Base-by-base conservation (phyloP, 305 asterid genomes). In the Rubia peregrina region DNA sequence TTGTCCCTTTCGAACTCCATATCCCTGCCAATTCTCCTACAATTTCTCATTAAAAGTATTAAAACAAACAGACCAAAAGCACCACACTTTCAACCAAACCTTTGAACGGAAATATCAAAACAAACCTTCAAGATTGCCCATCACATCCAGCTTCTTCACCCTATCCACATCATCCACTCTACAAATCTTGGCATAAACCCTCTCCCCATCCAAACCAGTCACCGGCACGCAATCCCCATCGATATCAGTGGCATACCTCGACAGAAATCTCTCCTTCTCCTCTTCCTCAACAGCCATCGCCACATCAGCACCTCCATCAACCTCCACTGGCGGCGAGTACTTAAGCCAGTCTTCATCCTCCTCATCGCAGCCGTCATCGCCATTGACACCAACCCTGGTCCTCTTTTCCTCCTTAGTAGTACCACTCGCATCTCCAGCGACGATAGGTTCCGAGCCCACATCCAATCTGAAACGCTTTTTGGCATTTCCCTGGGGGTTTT, bases 141-240 rank as follows among this genome's bases (percentile, higher is more conserved):
- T 76, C 19, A 77, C 42, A 66, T 67, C 76, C 85, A 82, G 72
- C 68, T 84, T 89, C 83, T 79, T 84, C 76, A 71, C 74, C 66
- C 76, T 86, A 77, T 78, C 84, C 69, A 79, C 91, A 75, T 75
- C 72, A 61, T 77, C 84, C 7, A 68, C 68, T 51, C 87, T 73
- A 61, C 87, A 65, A 63, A 91, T 74, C 93, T 91, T 94, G 0
- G 97, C 98, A 68, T 91, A 94, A 77, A 89, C 95, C 83, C 97
- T 87, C 78, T 91, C 95, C 75, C 98, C 99, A 70, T 89, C 98
- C 83, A 86, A 79, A 70, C 98, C 98, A 1, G 99, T 94, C 61
- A 94, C 85, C 19, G 97, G 90, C 80, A 87, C 79, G 71, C 88
- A 89, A 79, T 91, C 96, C 57, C 99, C 99, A 0, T 89, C 93